Evolutionary conservation across 2,329 filamentous ascomycete species (phyloP).

Genomic region (Calonectria hongkongensis): DNA sequence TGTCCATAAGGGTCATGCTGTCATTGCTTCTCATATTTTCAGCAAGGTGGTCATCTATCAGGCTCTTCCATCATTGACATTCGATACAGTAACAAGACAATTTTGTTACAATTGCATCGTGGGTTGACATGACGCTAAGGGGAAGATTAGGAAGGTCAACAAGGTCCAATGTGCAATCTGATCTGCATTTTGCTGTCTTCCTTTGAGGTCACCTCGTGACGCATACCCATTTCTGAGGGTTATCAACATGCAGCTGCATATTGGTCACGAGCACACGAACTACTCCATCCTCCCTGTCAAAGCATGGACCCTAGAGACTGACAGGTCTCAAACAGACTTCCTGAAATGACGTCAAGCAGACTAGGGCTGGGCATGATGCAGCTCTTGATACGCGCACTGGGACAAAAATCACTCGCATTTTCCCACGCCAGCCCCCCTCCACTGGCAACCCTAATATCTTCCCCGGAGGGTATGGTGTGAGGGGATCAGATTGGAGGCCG

Average conservation of each 20-base stretch:
- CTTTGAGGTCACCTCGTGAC: background rate
- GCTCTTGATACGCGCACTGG: background rate
- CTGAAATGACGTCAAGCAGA: slow-evolving; percentile 7
- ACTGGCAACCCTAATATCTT: background rate
- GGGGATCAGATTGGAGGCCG: slow-evolving; percentile 6
- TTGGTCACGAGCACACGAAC: background rate
- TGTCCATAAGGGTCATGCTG: too few species aligned
- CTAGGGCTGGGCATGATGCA: background rate
- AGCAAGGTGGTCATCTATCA: too few species aligned
- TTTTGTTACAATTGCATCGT: too few species aligned
- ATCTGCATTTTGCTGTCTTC: background rate
- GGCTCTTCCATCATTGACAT: too few species aligned
- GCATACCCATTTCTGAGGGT: background rate
- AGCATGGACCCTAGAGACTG: background rate
- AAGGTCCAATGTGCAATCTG: background rate
- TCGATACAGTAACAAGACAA: too few species aligned
- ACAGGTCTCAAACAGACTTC: background rate
- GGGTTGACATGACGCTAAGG: too few species aligned
- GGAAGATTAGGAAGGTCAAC: too few species aligned
- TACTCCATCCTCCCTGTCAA: background rate
- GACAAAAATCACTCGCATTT: slow-evolving; percentile 20
- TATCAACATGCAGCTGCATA: background rate
- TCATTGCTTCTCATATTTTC: too few species aligned
- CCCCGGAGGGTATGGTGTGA: background rate
- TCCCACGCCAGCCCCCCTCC: background rate